Evolutionary conservation across 1,284 basidiomycete genomes (phyloP).

Genomic region (Boletus semigastroideus): DNA sequence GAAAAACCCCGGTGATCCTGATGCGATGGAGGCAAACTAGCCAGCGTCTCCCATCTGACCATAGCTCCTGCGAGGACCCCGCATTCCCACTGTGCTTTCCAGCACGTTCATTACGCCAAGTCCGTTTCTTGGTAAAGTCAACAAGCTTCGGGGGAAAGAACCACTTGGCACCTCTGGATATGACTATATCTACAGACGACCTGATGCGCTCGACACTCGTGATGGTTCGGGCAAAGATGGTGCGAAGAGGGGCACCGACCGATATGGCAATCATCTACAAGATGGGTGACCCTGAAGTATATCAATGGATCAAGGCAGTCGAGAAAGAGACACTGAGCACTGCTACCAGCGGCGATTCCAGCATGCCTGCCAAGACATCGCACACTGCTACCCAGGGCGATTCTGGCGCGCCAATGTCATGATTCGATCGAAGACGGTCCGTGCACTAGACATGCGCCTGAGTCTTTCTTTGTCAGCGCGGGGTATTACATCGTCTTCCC

Average conservation of each 20-base stretch:
- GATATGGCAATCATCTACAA: slow-evolving; percentile 73
- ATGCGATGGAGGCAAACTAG: slow-evolving; percentile 9
- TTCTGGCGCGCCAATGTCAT: too few relatives aligned
- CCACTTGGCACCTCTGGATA: slow-evolving; percentile 40
- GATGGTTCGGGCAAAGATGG: slow-evolving; percentile 59
- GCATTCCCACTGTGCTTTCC: slow-evolving; percentile 45
- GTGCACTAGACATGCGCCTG: too few relatives aligned
- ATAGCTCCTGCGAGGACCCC: slow-evolving; percentile 72
- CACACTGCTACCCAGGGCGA: too few relatives aligned
- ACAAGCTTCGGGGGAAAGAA: slow-evolving; percentile 59
- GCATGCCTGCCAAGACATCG: slow-evolving; percentile 43
- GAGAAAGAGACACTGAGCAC: slow-evolving; percentile 23
- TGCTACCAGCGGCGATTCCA: slow-evolving; percentile 32
- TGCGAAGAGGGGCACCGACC: slow-evolving; percentile 67
- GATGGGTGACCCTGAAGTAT: slow-evolving; percentile 42
- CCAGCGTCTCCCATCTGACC: slow-evolving; percentile 30
- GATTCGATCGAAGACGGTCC: too few relatives aligned
- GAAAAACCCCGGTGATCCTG: slow-evolving; percentile 23
- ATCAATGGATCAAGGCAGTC: slow-evolving; percentile 20
- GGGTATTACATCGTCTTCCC: too few relatives aligned
- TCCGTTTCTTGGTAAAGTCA: slow-evolving; percentile 53
- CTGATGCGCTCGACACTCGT: slow-evolving; percentile 63
- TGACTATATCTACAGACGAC: slow-evolving; percentile 36
- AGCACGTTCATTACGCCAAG: slow-evolving; percentile 43
- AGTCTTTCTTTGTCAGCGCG: too few relatives aligned